phyloP scores from a whole-genome alignment of 768 basidiomycete genomes.

The Agaricus bisporus region DNA sequence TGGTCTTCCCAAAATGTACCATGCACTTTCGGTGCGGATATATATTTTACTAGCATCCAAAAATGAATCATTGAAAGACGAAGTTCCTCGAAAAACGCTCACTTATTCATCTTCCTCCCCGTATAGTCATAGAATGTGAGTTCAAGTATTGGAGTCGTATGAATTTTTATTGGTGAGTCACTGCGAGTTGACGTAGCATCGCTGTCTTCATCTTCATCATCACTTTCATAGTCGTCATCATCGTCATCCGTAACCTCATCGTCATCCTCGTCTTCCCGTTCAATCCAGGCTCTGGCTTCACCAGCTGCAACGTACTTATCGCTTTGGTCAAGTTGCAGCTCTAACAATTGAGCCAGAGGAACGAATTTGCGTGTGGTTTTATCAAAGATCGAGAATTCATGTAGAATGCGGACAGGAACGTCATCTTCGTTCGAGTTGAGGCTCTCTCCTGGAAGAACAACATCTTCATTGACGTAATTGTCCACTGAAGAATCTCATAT shows the following conservation, averaged over 20 bases:
- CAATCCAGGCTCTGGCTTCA: constrained; percentile 32
- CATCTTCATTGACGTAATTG: constrained; percentile 31
- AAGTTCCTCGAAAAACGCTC: constrained; percentile 12
- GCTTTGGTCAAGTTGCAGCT: constrained; percentile 19
- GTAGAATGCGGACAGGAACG: constrained; percentile 52
- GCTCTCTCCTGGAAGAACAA: constrained; percentile 34
- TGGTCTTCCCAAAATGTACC: constrained; percentile 63
- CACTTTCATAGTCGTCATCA: constrained; percentile 13
- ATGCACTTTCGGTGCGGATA: constrained; percentile 53
- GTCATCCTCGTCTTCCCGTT: constrained; percentile 22
- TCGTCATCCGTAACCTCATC: constrained; percentile 18
- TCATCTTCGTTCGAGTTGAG: constrained; percentile 30
- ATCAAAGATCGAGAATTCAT: constrained; percentile 50
- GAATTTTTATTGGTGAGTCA: neutral
- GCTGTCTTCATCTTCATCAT: constrained; percentile 12
- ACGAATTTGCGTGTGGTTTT: constrained; percentile 29
- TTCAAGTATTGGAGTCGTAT: constrained; percentile 37
- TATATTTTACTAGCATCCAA: constrained; percentile 47
- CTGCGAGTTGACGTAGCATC: neutral
- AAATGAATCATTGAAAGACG: neutral
- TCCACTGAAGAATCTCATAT: neutral
- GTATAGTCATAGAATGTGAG: constrained; percentile 40
- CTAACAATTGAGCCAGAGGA: constrained; percentile 31
- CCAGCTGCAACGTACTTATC: constrained; percentile 32
- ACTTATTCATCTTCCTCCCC: constrained; percentile 38